Conservation (phyloP, 2,329 filamentous ascomycete genomes). For the Trematosphaeria pertusa region DNA sequence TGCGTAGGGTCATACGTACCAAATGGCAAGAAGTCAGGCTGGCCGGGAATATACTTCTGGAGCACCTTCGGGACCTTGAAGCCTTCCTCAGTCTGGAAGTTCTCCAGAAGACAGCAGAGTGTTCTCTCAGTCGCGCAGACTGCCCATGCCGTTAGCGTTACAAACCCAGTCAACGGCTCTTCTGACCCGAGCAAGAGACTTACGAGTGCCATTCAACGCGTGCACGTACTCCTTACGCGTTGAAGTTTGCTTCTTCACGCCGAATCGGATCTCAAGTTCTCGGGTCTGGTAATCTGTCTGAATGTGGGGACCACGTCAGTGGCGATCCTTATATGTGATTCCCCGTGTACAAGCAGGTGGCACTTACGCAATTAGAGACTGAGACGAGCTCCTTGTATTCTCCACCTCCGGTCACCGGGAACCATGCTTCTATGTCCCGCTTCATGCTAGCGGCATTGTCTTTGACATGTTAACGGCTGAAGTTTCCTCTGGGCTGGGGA, state of each 20-base stretch:
- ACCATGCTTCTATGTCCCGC: conserved; percentile 92
- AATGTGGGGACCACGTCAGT: no score
- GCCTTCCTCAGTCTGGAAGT: conserved; percentile 89
- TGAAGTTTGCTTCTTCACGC: conserved; percentile 76
- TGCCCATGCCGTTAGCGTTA: conserved; percentile 46
- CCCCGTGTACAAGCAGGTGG: no score
- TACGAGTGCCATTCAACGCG: conserved; percentile 77
- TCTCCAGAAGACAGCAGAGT: conserved; percentile 93
- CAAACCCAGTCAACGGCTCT: no score
- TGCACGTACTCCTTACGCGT: conserved; percentile 93
- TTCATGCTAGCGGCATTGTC: conserved; percentile 72
- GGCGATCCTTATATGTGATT: no score
- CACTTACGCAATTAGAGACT: conserved; percentile 97
- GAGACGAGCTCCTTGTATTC: conserved; percentile 99
- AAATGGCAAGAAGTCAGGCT: conserved; percentile 88
- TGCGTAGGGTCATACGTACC: no score
- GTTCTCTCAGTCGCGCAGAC: conserved; percentile 91
- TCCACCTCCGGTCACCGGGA: conserved; percentile 62
- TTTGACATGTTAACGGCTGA: conserved; percentile 17
- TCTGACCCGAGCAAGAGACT: no score
- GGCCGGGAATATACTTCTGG: conserved; percentile 77
- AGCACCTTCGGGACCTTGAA: conserved; percentile 46
- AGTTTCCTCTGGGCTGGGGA: no score
- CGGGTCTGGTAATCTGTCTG: conserved; percentile 97
- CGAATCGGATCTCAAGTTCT: conserved; percentile 90